Evolutionary conservation across 352 stramenopile genomes (phyloP), one percentile per base, ranked within the genome.

Genomic region (Globisporangium megalacanthum): DNA sequence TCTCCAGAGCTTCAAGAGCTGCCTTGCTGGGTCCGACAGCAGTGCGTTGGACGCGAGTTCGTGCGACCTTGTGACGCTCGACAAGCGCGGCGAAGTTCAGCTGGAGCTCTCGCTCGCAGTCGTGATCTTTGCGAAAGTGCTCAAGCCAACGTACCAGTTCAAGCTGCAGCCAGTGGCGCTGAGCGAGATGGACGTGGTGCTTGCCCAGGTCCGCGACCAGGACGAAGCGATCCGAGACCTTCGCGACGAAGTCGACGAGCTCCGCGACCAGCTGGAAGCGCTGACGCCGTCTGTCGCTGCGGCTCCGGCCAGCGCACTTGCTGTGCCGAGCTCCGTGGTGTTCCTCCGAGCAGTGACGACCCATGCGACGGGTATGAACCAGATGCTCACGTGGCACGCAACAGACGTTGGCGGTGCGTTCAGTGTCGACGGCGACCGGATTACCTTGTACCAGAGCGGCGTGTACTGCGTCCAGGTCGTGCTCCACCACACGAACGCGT

Each of bases 101-200:
- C n/a, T 46, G 20, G 13, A 54, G 17, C 36, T 60, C 36, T 53
- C 54, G 33, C 36, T 54, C 4, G 35, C 44, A 6, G 25, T 60
- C 6, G 15, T 20, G 4, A 19, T 60, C 14, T 53, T 60, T 25
- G 22, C 54, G 19, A 60, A 54, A 22, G 35, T 49, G 45, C 25
- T 60, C 14, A 48, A 20, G 35, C 46, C 54, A 19, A 54, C 54
- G 35, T 60, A 60, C 54, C 22, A 29, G 4, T 54, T 54, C 25
- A 19, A 39, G 47, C 46, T 60, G 15, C 35, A 49, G 6, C 19
- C 46, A 6, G 54, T 60, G 22, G n/a, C 36, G 29, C 15, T 60
- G 54, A 54, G 54, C 36, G 54, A 60, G 19, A 54, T 60, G 46
- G 54, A 60, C 33, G 20, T 60, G 15, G 9, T 60, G 20, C 53